A percentile compares a stretch with the other conserved stretches of the same genome.
phyloP scores from a whole-genome alignment of 2,329 filamentous ascomycete species.

The Fusarium sp. region DNA sequence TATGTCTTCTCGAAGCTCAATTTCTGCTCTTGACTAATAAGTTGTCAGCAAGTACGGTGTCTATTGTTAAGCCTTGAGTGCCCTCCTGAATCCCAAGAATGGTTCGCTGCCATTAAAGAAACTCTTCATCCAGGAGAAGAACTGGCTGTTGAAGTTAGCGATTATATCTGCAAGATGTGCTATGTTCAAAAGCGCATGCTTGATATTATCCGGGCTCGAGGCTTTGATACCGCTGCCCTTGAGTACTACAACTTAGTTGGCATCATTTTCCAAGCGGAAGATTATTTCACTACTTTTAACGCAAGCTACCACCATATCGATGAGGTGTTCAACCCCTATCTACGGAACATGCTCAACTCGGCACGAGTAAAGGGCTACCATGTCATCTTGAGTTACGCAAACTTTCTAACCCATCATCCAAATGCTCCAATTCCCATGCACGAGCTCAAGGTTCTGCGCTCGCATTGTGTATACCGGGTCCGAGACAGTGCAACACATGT shows the following conservation, averaged over 20 bases:
- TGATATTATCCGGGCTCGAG: constrained; percentile 43
- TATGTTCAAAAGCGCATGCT: constrained; percentile 47
- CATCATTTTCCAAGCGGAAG: constrained; percentile 46
- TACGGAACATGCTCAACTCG: constrained; percentile 51
- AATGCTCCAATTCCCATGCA: constrained; percentile 40
- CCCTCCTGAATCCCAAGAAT: constrained; percentile 53
- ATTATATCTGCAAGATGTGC: constrained; percentile 48
- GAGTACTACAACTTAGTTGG: constrained; percentile 46
- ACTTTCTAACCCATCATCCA: constrained; percentile 53
- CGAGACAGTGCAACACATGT: constrained; percentile 48
- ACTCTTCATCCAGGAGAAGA: constrained; percentile 45
- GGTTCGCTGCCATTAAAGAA: constrained; percentile 51
- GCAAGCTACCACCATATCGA: constrained; percentile 7
- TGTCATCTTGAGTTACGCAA: constrained; percentile 50
- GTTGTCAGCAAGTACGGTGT: constrained; percentile 54
- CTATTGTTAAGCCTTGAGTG: constrained; percentile 50
- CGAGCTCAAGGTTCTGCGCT: constrained; percentile 47
- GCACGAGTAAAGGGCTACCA: constrained; percentile 54
- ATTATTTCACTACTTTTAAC: constrained; percentile 35
- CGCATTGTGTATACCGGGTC: constrained; percentile 46
- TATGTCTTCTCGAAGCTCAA: constrained; percentile 37
- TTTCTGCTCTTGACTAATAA: constrained; percentile 24
- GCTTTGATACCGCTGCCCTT: constrained; percentile 47
- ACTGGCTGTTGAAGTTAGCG: constrained; percentile 45
- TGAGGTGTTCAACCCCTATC: constrained; percentile 47